Conservation (phyloP, 306 rosid species). For the Cicer yamashitae region DNA sequence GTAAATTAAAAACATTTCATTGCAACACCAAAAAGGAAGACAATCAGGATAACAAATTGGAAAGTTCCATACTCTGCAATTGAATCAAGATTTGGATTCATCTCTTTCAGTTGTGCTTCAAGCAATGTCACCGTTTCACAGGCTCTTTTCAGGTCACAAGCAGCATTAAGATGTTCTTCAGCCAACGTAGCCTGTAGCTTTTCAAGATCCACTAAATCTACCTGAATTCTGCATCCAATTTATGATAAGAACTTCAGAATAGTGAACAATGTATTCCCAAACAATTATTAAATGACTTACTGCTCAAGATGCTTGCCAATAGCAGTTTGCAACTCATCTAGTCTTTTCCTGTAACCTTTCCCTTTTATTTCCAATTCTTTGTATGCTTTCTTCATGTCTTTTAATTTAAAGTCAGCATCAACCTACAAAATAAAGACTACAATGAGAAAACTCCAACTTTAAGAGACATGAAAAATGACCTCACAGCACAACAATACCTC, state of each 20-base stretch:
- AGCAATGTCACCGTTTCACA: constrained; percentile 75
- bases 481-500: constrained; percentile 62
- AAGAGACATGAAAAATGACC: constrained; percentile 24
- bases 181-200: constrained; percentile 73
- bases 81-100: constrained; percentile 98
- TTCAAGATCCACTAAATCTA: constrained; percentile 83
- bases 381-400: constrained; percentile 79
- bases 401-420: constrained; percentile 83
- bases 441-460: constrained; percentile 31
- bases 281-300: constrained; percentile 56
- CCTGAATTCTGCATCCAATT: constrained; percentile 70
- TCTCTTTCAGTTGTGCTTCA: constrained; percentile 91
- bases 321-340: constrained; percentile 75
- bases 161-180: constrained; percentile 60
- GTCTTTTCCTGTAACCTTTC: constrained; percentile 76
- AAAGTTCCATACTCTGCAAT: constrained; percentile 75
- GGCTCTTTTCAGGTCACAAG: constrained; percentile 74
- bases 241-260: constrained; percentile 39
- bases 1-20: constrained; percentile 34
- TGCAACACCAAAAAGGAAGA: constrained; percentile 35
- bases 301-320: constrained; percentile 87
- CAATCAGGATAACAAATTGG: constrained; percentile 26
- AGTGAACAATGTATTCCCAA: constrained; percentile 16
- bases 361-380: constrained; percentile 80
- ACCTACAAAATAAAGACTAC: constrained; percentile 58